Conservation (phyloP, 73 alveolate genomes). For the Paramecium tetraurelia region DNA sequence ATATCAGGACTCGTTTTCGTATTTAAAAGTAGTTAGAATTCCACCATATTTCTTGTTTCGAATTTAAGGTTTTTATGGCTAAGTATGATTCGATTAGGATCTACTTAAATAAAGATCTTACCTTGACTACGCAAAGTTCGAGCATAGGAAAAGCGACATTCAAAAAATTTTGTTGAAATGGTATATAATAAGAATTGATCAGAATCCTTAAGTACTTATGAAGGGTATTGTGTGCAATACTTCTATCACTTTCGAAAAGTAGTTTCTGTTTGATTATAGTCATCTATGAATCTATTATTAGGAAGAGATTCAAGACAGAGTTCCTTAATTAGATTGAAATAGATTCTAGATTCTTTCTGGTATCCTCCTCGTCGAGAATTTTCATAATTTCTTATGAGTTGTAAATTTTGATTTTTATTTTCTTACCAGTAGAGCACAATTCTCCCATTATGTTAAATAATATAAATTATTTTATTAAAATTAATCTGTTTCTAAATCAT, state of each 20-base stretch:
- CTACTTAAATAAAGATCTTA: neutral
- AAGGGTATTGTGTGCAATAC: neutral
- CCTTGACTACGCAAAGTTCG: neutral
- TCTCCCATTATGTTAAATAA: neutral
- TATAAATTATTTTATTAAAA: neutral
- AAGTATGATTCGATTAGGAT: neutral
- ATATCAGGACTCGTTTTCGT: neutral
- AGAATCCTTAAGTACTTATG: neutral
- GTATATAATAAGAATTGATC: neutral
- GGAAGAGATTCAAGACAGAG: neutral
- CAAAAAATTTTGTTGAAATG: neutral
- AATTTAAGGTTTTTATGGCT: neutral
- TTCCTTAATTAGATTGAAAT: neutral
- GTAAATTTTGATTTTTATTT: neutral
- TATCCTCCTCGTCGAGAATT: neutral
- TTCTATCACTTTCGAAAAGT: neutral
- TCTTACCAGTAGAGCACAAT: neutral
- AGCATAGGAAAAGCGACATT: neutral
- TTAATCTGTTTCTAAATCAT: neutral
- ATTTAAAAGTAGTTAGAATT: neutral
- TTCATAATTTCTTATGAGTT: neutral
- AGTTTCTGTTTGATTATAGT: neutral
- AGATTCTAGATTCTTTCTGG: neutral
- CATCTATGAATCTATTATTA: neutral
- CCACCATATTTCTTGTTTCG: neutral